Conservation (phyloP, 352 stramenopile species). For the Globisporangium alternatum region DNA sequence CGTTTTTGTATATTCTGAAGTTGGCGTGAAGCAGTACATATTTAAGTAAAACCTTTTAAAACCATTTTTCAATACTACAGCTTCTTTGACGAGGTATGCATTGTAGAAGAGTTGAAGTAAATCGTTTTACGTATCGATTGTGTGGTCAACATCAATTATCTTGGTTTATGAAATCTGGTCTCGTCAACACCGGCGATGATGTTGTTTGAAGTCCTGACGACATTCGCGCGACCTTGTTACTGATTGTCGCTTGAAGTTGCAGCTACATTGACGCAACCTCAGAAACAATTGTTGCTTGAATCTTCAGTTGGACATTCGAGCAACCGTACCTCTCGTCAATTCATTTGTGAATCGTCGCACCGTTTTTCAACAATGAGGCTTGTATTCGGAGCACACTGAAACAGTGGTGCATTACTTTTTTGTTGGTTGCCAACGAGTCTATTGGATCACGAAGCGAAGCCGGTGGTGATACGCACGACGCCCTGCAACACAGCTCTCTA, state of each 20-base stretch:
- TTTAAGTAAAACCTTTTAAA: not conserved
- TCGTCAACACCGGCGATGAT: not conserved
- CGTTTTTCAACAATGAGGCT: not conserved
- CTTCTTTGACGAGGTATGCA: not conserved
- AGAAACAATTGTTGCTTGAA: no score
- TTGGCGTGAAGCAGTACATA: no score
- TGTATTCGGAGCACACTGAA: not conserved
- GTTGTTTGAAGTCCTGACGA: not conserved
- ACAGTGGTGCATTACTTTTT: conserved; percentile 5
- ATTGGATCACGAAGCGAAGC: conserved; percentile 14
- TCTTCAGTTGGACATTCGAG: no score
- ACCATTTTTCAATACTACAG: not conserved
- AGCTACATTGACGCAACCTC: not conserved
- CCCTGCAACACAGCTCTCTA: not conserved
- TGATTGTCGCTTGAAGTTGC: not conserved
- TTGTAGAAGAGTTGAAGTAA: not conserved
- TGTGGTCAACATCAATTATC: not conserved
- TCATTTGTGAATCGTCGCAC: no score
- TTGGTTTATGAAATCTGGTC: not conserved
- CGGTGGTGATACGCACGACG: not conserved
- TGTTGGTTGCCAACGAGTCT: conserved; percentile 9
- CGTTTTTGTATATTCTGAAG: not conserved
- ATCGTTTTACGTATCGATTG: conserved; percentile 1
- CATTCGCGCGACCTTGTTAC: not conserved
- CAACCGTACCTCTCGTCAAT: no score